A percentile compares a stretch with the other conserved stretches of the same genome.
Conservation (phyloP, 1,284 basidiomycete genomes). For the Spongispora temasekensis region DNA sequence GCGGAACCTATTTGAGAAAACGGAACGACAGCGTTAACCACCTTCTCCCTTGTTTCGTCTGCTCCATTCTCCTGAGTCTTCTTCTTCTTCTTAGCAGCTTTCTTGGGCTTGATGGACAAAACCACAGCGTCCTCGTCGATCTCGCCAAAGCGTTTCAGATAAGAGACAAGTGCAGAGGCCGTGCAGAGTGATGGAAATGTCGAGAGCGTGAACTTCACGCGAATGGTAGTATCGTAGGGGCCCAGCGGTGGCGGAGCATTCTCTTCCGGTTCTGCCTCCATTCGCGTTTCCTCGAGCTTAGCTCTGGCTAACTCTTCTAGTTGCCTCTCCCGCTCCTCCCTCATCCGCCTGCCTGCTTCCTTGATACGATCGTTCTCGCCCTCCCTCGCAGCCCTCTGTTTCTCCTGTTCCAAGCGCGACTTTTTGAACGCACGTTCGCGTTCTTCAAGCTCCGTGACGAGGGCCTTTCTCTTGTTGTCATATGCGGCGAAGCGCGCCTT, state of each 20-base stretch:
- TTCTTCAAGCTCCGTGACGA: constrained; percentile 85
- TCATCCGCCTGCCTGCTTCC: constrained; percentile 71
- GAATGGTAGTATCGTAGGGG: constrained; percentile 69
- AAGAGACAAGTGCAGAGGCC: constrained; percentile 46
- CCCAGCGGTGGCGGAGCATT: constrained; percentile 58
- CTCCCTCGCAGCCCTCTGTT: constrained; percentile 55
- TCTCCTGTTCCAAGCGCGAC: constrained; percentile 59
- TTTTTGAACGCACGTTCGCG: constrained; percentile 79
- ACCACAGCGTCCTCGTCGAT: constrained; percentile 66
- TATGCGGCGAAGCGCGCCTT: constrained; percentile 74
- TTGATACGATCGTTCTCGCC: constrained; percentile 76
- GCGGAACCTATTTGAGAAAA: constrained; percentile 75
- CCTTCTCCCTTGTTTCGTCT: constrained; percentile 47
- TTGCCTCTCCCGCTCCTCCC: constrained; percentile 67
- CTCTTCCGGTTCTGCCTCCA: constrained; percentile 36
- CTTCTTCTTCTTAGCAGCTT: constrained; percentile 30
- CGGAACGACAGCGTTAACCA: constrained; percentile 68
- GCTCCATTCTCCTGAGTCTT: constrained; percentile 10
- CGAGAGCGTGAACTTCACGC: constrained; percentile 64
- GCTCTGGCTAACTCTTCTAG: constrained; percentile 49
- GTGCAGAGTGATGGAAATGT: constrained; percentile 57
- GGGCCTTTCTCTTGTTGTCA: constrained; percentile 76
- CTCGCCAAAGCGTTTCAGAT: constrained; percentile 62
- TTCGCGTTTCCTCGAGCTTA: constrained; percentile 34
- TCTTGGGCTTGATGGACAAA: constrained; percentile 57